Conservation (phyloP, 306 rosid species). For the Inga leiocalycina region DNA sequence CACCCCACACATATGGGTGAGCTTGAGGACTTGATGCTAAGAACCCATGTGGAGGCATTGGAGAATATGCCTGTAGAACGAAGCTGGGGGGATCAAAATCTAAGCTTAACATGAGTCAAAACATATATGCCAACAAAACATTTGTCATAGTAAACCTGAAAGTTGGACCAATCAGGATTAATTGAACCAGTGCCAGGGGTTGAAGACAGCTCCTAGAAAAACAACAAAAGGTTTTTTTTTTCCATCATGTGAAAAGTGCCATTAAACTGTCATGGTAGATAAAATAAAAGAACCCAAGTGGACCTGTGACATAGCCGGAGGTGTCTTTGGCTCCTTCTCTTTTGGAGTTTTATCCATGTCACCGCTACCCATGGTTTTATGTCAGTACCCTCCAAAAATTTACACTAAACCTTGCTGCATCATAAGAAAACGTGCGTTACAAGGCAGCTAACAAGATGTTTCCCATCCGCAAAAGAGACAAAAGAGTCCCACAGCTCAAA, state of each 20-base stretch:
- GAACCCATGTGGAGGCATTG: slow-evolving; percentile 91
- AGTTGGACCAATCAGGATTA: slow-evolving; percentile 95
- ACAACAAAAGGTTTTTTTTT: slow-evolving; percentile 19
- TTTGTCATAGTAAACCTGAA: slow-evolving; percentile 68
- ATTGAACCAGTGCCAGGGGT: slow-evolving; percentile 62
- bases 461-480: slow-evolving; percentile 10
- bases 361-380: slow-evolving; percentile 70
- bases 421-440: slow-evolving; percentile 40
- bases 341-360: slow-evolving; percentile 80
- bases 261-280: slow-evolving; percentile 16
- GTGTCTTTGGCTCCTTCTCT: slow-evolving; percentile 78
- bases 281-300: slow-evolving; percentile 34
- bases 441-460: slow-evolving; percentile 29
- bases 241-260: slow-evolving; percentile 1
- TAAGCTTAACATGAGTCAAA: slow-evolving; percentile 35
- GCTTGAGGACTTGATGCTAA: slow-evolving; percentile 95
- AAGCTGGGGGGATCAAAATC: slow-evolving; percentile 34
- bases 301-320: slow-evolving; percentile 79
- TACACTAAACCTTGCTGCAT: slow-evolving; percentile 62
- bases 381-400: slow-evolving; percentile 36
- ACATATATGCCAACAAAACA: slow-evolving; percentile 22
- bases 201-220: slow-evolving; percentile 81
- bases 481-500: slow-evolving; percentile 4
- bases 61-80: slow-evolving; percentile 81
- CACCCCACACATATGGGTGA: slow-evolving; percentile 99